Conservation (phyloP, 2,329 filamentous ascomycete species). For the Clarireedia hainanense region DNA sequence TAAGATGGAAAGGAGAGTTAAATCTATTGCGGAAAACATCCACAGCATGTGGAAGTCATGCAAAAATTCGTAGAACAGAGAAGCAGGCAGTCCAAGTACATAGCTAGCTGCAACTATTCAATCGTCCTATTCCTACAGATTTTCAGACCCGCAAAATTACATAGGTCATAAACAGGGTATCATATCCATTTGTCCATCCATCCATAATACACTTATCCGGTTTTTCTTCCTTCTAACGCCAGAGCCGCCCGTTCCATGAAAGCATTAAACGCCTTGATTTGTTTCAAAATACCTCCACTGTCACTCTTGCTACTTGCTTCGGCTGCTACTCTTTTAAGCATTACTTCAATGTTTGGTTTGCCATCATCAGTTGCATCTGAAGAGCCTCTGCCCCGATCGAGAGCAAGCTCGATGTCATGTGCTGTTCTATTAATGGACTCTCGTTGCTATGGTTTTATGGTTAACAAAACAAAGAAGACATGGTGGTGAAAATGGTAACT, state of each 20-base stretch:
- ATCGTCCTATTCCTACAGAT: too few relatives aligned
- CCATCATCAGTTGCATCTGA: slow-evolving; percentile 40
- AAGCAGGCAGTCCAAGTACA: too few relatives aligned
- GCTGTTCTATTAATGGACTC: slow-evolving; percentile 46
- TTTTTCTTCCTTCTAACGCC: slow-evolving; percentile 39
- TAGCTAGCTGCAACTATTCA: too few relatives aligned
- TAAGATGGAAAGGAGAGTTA: too few relatives aligned
- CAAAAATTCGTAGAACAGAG: too few relatives aligned
- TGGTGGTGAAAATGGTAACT: slow-evolving; percentile 1
- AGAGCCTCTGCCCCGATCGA: slow-evolving; percentile 42
- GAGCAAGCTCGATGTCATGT: slow-evolving; percentile 54
- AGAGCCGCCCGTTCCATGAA: slow-evolving; percentile 54
- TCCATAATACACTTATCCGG: background rate
- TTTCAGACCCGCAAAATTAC: background rate
- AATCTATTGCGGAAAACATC: too few relatives aligned
- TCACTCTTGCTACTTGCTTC: slow-evolving; percentile 43
- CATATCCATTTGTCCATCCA: background rate
- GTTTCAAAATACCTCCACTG: slow-evolving; percentile 45
- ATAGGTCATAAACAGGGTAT: slow-evolving; percentile 4
- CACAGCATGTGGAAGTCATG: too few relatives aligned
- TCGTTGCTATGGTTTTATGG: slow-evolving; percentile 34
- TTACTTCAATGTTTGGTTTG: slow-evolving; percentile 48
- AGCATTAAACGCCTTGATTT: slow-evolving; percentile 54
- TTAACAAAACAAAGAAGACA: slow-evolving; percentile 5
- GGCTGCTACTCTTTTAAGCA: slow-evolving; percentile 46